These are phyloP conservation scores for Lolium rigidum DNA, from an alignment of 176 grass and related monocot genomes.

Conservation along the genomic window DNA sequence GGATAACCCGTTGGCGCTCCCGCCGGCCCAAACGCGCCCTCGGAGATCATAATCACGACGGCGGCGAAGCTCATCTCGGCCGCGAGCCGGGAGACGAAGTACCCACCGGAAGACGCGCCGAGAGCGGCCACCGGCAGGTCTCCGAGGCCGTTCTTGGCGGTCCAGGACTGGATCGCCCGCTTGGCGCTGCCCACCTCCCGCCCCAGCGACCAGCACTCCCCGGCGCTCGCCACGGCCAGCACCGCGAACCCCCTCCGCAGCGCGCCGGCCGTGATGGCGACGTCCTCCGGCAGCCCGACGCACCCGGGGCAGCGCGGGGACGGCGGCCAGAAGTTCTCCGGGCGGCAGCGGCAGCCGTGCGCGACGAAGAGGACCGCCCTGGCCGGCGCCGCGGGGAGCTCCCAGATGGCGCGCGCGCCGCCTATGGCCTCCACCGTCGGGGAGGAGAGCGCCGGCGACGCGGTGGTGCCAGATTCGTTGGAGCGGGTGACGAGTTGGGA, in stretches of 20 bases:
- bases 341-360: constrained; percentile 70
- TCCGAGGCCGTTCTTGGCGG: constrained; percentile 44
- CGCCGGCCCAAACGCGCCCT: constrained; percentile 51
- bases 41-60: constrained; percentile 80
- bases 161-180: constrained; percentile 49
- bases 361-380: constrained; percentile 68
- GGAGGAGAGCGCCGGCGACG: neutral
- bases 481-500: neutral
- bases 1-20: constrained; percentile 42
- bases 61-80: constrained; percentile 54
- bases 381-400: constrained; percentile 56
- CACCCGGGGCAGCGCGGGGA: constrained; percentile 63
- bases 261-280: constrained; percentile 49
- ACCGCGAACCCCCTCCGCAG: constrained; percentile 61
- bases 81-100: constrained; percentile 68
- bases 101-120: constrained; percentile 70
- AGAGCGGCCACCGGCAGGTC: constrained; percentile 48
- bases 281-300: constrained; percentile 64
- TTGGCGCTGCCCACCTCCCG: constrained; percentile 50
- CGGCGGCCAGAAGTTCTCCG: constrained; percentile 72
- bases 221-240: constrained; percentile 56
- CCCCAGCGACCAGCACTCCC: constrained; percentile 70
- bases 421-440: constrained; percentile 36
- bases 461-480: neutral
- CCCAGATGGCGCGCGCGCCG: constrained; percentile 59